Percentiles rank a stretch among this genome's conserved stretches.
These are phyloP conservation scores for Tetradesmus obliquus DNA, from an alignment of 139 green algal genomes.

Conservation along the genomic window DNA sequence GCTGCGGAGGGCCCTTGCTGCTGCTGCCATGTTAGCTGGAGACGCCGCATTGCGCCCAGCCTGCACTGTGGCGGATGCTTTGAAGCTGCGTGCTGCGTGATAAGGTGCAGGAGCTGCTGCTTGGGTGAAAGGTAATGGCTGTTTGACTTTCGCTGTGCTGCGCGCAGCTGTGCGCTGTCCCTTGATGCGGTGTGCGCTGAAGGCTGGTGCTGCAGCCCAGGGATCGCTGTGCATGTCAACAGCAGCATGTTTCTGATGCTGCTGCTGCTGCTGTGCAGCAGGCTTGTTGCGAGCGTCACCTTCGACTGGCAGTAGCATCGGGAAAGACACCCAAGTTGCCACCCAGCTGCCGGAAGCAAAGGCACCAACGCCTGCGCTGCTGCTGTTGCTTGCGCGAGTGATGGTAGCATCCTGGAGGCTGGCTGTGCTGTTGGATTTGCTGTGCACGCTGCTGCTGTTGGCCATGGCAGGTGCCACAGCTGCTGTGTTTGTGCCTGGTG, in stretches of 20 bases:
- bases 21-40: not conserved
- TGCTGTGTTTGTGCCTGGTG: not conserved
- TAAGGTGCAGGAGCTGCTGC: not conserved
- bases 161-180: not conserved
- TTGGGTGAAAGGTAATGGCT: not conserved
- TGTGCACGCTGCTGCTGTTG: not conserved
- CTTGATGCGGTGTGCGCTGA: too few species aligned
- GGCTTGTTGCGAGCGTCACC: too few species aligned
- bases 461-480: not conserved
- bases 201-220: not conserved
- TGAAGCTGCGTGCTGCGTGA: not conserved
- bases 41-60: not conserved
- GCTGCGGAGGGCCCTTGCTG: not conserved
- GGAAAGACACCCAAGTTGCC: constrained; percentile 15
- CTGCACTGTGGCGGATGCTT: not conserved
- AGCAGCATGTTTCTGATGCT: not conserved
- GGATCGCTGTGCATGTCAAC: not conserved
- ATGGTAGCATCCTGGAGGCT: not conserved
- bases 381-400: not conserved
- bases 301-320: not conserved
- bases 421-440: not conserved
- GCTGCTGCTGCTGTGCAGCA: not conserved
- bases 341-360: not conserved
- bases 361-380: not conserved
- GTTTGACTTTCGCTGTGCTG: not conserved